Base-by-base conservation (phyloP, 1,139 yeast genomes). In the Lodderomyces beijingensis region DNA sequence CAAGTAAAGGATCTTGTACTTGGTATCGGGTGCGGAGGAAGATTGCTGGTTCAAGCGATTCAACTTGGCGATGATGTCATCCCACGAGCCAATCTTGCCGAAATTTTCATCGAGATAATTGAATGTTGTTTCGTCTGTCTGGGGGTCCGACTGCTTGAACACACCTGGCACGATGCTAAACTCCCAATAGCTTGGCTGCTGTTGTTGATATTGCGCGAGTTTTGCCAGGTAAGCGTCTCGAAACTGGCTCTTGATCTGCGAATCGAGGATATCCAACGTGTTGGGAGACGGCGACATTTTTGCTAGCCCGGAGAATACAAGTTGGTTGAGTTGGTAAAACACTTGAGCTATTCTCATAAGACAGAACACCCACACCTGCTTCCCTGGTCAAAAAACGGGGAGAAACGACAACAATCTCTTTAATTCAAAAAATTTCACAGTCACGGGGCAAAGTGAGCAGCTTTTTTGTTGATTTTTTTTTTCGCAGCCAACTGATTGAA, bases 91-190 rank as follows among this genome's bases (percentile, higher is more conserved):
- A 6, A 55, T 43, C 8, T 54, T 43, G 2, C 74, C 74, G 40
- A 68, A 65, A 39, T 65, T 57, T 37, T 66, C 64, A 9, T 53
- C 47, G 27, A 67, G 50, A 43, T 66, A 65, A 42, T 66, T 53
- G 42, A 67, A 68, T 15, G 40, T 46, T 25, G 49, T 44, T 18
- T 62, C 70, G 44, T 68, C 70, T 0, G 73, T 67, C 1, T 46
- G 57, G 2, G 44, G 30, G 15, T 48, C 42, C 25, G 71, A 61
- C 42, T 68, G 74, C 43, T 59, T 51, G 51, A 68, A 68, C 25
- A 51, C 43, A 10, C 50, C 53, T 0, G 65, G 66, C 3, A 66
- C 69, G 7, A 57, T 47, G 31, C 60, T 64, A 36, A 65, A 68
- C 19, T 40, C 44, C 74, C 73, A 68, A 28, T 43, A 44, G 3